Percentiles rank a stretch among this genome's conserved stretches.
Conservation (phyloP, 1,284 basidiomycete species). For the Boletus chippewaensis region DNA sequence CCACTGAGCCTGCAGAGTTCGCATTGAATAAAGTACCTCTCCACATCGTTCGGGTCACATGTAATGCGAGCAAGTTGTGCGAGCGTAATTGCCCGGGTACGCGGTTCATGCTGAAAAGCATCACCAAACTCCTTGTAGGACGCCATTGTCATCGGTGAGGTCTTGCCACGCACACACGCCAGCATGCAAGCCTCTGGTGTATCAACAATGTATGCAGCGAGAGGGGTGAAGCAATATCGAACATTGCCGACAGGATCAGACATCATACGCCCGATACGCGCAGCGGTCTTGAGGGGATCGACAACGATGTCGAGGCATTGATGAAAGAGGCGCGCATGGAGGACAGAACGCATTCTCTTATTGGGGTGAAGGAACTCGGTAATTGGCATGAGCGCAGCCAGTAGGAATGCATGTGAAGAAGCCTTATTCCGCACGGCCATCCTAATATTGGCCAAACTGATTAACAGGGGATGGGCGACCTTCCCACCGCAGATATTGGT, state of each 20-base stretch:
- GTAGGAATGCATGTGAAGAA: conserved; percentile 4
- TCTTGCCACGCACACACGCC: not conserved
- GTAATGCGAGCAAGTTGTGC: not conserved
- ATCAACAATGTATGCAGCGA: not conserved
- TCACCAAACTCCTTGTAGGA: not conserved
- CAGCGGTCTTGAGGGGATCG: not conserved
- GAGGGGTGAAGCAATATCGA: not conserved
- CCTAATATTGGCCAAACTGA: conserved; percentile 32
- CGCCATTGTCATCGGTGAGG: not conserved
- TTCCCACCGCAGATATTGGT: conserved; percentile 13
- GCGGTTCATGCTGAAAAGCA: not conserved
- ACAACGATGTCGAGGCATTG: not conserved
- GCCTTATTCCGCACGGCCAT: conserved; percentile 28
- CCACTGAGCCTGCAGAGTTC: not conserved
- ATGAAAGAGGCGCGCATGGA: not conserved
- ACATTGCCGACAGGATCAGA: not conserved
- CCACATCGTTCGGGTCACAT: not conserved
- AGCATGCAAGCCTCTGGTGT: not conserved
- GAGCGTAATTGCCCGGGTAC: not conserved
- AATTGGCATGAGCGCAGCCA: not conserved
- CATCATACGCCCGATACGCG: not conserved
- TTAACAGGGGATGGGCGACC: conserved; percentile 30
- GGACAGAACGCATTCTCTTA: not conserved
- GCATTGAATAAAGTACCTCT: not conserved
- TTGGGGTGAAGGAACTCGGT: not conserved